Base-by-base conservation (phyloP, 2,329 filamentous ascomycete genomes). In the Grosmannia huntii region DNA sequence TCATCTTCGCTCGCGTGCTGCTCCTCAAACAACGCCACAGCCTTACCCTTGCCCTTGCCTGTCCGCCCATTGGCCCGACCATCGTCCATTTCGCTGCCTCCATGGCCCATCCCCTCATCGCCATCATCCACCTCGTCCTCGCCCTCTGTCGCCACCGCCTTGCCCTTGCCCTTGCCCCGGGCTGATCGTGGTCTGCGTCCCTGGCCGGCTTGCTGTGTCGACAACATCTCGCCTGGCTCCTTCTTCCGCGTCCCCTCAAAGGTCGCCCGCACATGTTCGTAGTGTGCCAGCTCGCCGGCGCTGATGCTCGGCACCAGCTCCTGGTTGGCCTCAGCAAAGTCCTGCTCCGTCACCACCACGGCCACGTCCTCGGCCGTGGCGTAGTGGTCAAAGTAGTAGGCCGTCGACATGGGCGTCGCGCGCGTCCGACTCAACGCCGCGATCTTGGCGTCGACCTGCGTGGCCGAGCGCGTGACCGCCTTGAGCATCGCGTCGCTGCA, bases 401-500 rank as follows among this genome's bases (percentile, higher is more conserved):
- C 92, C 1, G 92, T 95, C 1, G 87, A 88, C 62, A 96, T 81
- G 5, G 52, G 33, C 46, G 12, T 57, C 57, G n/a, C 28, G 68
- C 51, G 71, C 71, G 73, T 69, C 5, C 3, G 6, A 65, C 89
- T 89, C 69, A 95, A 76, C 5, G 78, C 76, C 25, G 80, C 80
- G 64, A 99, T 87, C 70, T 94, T 94, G 55, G 82, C 77, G 69
- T 99, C 94, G 2, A 97, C 91, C 2, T 82, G 78, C 1, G 83
- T 81, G 2, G 94, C 90, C 68, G 95, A 89, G 5, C 94, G 84
- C 3, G 94, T 99, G 60, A 99, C 92, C 23, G 94, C 94, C 71
- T 99, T 97, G 64, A 99, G 86, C 94, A 99, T 99, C 56, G 94
- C 90, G 70, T 99, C 94, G 50, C 90, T 96, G 75, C 92, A 97